Evolutionary conservation across 768 basidiomycete genomes (phyloP), one percentile per base, ranked within the genome.

Genomic region (Calocybe indica): DNA sequence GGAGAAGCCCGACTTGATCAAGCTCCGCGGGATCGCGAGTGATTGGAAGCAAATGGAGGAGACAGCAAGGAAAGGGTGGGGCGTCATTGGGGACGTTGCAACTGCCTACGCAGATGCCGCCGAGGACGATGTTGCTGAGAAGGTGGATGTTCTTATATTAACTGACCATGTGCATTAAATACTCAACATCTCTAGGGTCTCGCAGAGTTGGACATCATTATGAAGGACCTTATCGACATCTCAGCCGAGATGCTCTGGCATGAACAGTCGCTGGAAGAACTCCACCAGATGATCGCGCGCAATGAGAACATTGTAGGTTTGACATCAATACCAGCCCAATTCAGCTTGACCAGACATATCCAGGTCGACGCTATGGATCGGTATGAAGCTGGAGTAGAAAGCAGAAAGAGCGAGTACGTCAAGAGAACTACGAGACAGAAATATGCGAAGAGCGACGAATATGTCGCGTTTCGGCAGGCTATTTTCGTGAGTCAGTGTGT

Each of bases 371-470:
- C 75, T 6, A 59, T 77, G 6, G 68, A 73, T 7, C 59, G 54
- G 29, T 93, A 89, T 56, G 61, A 76, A 41, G 55, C 55, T 15
- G 73, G 62, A n/a, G 69, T 81, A 0, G 60, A 72, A 41, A 61
- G 60, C 11, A 62, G 60, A 36, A 58, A 74, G 37, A 65, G 74
- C 5, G 69, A 67, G 29, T 87, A 88, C 60, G 54, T 67, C 1
- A 59, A 58, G 29, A 80, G 79, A 66, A 92, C 90, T 0, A 69
- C 80, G 6, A 78, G 91, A 7, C 88, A 93, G 62, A 91, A 85
- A 60, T 93, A 91, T 58, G 76, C 75, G 11, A 83, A 83, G 41
- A 65, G 71, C 43, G 70, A 78, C 0, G 62, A 69, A 15, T 94
- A 92, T 55, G 55, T 63, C 10, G 58, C 69, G 13, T 92, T 88